These are phyloP conservation scores for Aspergillus sojae DNA, from an alignment of 2,329 filamentous ascomycete genomes.

Conservation along the genomic window DNA sequence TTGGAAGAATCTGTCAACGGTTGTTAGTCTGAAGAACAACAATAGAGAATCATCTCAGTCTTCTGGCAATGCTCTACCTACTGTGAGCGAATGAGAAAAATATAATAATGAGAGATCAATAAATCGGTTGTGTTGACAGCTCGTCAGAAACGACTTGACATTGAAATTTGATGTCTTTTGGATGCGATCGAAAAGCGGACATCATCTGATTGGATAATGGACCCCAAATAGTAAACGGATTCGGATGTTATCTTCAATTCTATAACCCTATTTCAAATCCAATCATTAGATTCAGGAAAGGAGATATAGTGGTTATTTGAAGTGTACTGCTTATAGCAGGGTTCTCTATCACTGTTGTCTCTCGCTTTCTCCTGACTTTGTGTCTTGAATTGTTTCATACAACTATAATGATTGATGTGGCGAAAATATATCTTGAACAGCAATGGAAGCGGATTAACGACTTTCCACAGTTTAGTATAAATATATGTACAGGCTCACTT, in stretches of 20 bases:
- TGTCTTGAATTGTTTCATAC: background rate
- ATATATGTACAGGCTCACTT: background rate
- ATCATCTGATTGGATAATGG: background rate
- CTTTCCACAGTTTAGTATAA: background rate
- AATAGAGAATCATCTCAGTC: background rate
- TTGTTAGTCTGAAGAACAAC: background rate
- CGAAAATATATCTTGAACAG: background rate
- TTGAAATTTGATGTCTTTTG: background rate
- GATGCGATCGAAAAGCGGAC: background rate
- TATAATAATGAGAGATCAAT: background rate
- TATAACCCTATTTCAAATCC: background rate
- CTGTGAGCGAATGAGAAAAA: background rate
- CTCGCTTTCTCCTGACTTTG: background rate
- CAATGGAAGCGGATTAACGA: background rate
- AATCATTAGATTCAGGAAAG: background rate
- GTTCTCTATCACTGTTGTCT: background rate
- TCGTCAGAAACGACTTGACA: background rate
- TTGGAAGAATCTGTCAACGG: background rate
- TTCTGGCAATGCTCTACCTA: background rate
- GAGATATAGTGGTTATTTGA: background rate
- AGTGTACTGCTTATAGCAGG: background rate
- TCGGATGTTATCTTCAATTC: background rate
- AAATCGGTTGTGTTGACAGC: background rate
- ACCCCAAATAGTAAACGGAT: background rate
- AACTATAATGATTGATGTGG: background rate